Percentiles rank a stretch among this genome's conserved stretches.
Conservation (phyloP, 2,329 filamentous ascomycete genomes). For the Aspergillus arachidicola region DNA sequence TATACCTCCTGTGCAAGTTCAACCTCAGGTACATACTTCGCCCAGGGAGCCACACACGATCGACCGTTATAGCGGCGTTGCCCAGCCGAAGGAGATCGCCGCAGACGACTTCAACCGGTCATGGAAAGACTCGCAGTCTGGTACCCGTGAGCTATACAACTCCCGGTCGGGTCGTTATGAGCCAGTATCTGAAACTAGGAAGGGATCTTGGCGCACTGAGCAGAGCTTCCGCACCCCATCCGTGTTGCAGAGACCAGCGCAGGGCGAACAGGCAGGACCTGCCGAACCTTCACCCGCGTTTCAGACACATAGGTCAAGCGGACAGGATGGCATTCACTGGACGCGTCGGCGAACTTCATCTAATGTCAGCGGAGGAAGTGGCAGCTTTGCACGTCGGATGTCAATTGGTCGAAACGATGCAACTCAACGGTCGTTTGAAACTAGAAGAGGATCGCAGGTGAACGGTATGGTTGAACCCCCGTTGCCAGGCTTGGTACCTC, state of each 20-base stretch:
- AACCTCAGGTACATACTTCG: constrained; percentile 52
- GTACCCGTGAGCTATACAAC: constrained; percentile 81
- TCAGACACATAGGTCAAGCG: constrained; percentile 72
- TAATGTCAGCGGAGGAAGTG: constrained; percentile 85
- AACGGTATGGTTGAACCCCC: constrained; percentile 39
- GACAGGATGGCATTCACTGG: constrained; percentile 66
- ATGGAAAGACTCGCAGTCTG: constrained; percentile 71
- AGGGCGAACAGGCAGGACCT: constrained; percentile 63
- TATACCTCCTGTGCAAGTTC: constrained; percentile 53
- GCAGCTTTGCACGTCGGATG: constrained; percentile 66
- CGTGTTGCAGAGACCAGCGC: constrained; percentile 72
- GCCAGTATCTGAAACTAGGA: constrained; percentile 74
- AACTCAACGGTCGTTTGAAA: constrained; percentile 42
- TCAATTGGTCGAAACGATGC: constrained; percentile 55
- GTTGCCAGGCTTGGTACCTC: constrained; percentile 28
- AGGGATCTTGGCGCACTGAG: constrained; percentile 70
- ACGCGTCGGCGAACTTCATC: constrained; percentile 82
- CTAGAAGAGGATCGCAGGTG: constrained; percentile 41
- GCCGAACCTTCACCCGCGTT: constrained; percentile 86
- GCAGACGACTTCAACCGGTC: constrained; percentile 90
- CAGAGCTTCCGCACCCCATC: constrained; percentile 70
- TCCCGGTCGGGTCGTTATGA: constrained; percentile 95
- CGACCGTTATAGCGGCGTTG: constrained; percentile 56
- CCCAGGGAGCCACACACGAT: constrained; percentile 59
- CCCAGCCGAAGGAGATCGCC: constrained; percentile 77